Evolutionary conservation across 495 filamentous ascomycete genomes (phyloP), one percentile per base, ranked within the genome.

Genomic region (Podospora didyma): DNA sequence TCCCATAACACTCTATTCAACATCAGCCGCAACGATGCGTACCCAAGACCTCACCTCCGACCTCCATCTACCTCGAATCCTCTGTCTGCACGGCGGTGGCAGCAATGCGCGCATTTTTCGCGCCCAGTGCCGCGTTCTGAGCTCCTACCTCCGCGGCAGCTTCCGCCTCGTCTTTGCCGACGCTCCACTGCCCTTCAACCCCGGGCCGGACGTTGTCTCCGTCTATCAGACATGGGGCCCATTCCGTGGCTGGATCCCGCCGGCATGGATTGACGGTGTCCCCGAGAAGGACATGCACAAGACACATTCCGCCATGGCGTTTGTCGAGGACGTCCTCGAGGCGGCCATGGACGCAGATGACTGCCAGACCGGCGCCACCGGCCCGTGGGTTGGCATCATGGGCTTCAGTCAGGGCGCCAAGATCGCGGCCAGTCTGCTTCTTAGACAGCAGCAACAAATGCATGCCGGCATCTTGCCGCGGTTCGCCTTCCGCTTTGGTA

Each of bases 81-180:
- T 88, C 58, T 87, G 83, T 70, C 76, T 88, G 47, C 85, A 88
- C 68, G 85, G 86, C 64, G 84, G 85, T 50, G 84, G 85, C 57
- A 76, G 79, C 48, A 87, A 83, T 60, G 81, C 75, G 2, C 57
- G 72, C n/a, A 78, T 88, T 58, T 87, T 88, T 70, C 69, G 68
- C 21, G 53, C 69, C 1, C 86, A 89, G 68, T 80, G 78, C 56
- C 82, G 85, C 54, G 68, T 69, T 14, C 63, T 88, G 12, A 67
- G 68, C 34, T 54, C 59, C n/a, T 56, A 53, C 10, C 77, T 89
- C 3, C 46, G 59, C 6, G 61, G 70, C 3, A 58, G 72, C 47
- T 88, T 87, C 67, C 79, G 84, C 9, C 71, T 87, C 55, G 74
- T 76, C 60, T 88, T 80, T 63, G 82, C 76, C 44, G 78, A 88